Conservation (phyloP, 495 filamentous ascomycete genomes). For the Podospora pseudopauciseta region DNA sequence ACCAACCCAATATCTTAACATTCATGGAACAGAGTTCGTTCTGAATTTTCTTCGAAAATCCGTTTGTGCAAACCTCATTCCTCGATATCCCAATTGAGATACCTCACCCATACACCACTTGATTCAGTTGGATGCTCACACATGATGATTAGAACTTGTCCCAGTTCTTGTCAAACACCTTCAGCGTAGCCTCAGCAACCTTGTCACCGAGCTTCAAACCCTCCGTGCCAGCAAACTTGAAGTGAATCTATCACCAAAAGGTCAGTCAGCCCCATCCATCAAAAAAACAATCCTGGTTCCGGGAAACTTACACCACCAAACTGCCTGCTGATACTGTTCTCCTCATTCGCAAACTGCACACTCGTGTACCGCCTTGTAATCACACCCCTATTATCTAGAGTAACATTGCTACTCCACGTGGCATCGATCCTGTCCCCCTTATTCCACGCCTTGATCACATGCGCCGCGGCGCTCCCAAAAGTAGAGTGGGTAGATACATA, state of each 20-base stretch:
- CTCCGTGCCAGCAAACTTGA: constrained; percentile 26
- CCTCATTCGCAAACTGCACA: constrained; percentile 23
- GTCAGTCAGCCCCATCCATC: neutral
- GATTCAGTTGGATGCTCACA: too few species aligned
- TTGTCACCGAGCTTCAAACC: constrained; percentile 25
- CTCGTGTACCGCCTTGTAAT: constrained; percentile 31
- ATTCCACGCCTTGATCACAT: constrained; percentile 27
- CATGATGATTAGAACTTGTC: constrained; percentile 20
- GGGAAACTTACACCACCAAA: constrained; percentile 34
- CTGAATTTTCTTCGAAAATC: too few species aligned
- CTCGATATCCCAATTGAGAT: too few species aligned
- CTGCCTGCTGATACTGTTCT: constrained; percentile 31
- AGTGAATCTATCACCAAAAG: constrained; percentile 29
- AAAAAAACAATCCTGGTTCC: too few species aligned
- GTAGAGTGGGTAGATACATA: constrained; percentile 37
- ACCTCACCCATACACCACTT: too few species aligned
- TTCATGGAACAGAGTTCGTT: too few species aligned
- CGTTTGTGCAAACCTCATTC: too few species aligned
- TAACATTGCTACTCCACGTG: constrained; percentile 32
- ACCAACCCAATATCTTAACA: too few species aligned
- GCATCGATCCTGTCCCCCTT: constrained; percentile 24
- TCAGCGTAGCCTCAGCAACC: constrained; percentile 25
- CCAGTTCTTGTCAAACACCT: constrained; percentile 27
- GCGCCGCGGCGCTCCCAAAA: constrained; percentile 33
- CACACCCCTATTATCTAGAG: constrained; percentile 28